Conservation (phyloP, 441 rosid genomes). For the Metrosideros polymorpha region DNA sequence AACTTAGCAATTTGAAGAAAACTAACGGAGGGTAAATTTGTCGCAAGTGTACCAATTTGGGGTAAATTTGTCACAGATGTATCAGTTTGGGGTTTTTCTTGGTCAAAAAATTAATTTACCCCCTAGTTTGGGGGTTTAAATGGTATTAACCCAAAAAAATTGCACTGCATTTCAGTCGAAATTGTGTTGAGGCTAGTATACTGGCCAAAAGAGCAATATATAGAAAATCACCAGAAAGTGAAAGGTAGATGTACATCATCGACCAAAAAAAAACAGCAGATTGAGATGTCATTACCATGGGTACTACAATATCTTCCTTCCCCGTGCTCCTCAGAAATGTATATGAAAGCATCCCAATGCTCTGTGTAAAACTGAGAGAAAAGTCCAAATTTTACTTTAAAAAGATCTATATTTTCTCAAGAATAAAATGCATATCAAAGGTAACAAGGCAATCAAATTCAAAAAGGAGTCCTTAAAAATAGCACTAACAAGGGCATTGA, state of each 20-base stretch:
- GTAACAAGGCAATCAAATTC: background rate
- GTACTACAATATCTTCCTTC: conserved; percentile 93
- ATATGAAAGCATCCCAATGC: conserved; percentile 88
- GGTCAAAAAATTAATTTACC: too few relatives aligned
- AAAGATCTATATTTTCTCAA: background rate
- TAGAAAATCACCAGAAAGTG: background rate
- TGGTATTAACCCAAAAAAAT: too few relatives aligned
- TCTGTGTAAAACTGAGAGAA: conserved; percentile 63
- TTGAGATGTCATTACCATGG: conserved; percentile 55
- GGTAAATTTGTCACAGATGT: too few relatives aligned
- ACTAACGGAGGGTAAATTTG: too few relatives aligned
- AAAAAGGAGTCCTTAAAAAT: background rate
- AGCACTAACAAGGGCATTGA: background rate
- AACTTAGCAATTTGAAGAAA: too few relatives aligned
- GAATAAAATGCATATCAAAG: background rate
- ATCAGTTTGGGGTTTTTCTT: too few relatives aligned
- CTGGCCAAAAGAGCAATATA: background rate
- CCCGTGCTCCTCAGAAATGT: conserved; percentile 87
- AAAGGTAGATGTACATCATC: background rate
- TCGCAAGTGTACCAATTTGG: too few relatives aligned
- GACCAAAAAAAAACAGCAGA: background rate
- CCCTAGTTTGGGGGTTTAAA: too few relatives aligned
- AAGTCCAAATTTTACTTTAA: conserved; percentile 2
- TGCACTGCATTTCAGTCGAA: background rate
- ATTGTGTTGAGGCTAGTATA: background rate